Base-by-base conservation (phyloP, 1,284 basidiomycete species). In the Apiotrichum montevideense region DNA sequence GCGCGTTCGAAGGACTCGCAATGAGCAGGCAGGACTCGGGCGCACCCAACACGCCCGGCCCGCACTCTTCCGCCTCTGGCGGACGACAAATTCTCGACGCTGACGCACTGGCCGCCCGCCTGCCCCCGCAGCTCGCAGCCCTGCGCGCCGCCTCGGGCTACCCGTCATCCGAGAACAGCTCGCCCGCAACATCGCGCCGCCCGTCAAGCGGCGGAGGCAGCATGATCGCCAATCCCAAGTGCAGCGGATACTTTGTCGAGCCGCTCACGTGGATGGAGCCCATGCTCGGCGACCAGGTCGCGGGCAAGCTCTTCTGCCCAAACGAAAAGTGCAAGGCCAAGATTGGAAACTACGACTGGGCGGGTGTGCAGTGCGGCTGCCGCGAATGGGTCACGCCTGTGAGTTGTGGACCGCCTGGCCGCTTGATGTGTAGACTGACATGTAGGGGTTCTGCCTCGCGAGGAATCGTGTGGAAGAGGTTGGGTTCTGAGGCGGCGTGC, bases 221-320 rank as follows among this genome's bases (percentile, higher is more conserved):
- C 4, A 87, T 88, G 55, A 75, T 90, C 47, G 78, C 79, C 48
- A 88, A 87, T 72, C 77, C 84, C 3, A 85, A 86, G 67, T 98
- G 93, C 75, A 94, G 91, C 2, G 90, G 91, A 6, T 98, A 98
- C 77, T 98, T 97, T 74, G 85, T 97, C 50, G 95, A 98, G 74
- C 93, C 94, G 84, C 86, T 96, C 82, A 87, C 86, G 66, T 98
- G 95, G 95, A 98, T 98, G 95, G 85, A 90, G 55, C 80, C 85
- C 3, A 82, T 86, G 63, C 80, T 97, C 7, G 81, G 84, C 43
- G 75, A 78, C 10, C 80, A 86, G 47, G 78, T 95, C 29, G 82
- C 85, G 0, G 95, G 95, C 4, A 94, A 93, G 79, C 87, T 98
- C 57, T 66, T 84, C 1, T 98, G 95, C 69, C 95, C 95, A 2